phyloP scores from a whole-genome alignment of 2,329 filamentous ascomycete genomes.

The Biscogniauxia marginata region DNA sequence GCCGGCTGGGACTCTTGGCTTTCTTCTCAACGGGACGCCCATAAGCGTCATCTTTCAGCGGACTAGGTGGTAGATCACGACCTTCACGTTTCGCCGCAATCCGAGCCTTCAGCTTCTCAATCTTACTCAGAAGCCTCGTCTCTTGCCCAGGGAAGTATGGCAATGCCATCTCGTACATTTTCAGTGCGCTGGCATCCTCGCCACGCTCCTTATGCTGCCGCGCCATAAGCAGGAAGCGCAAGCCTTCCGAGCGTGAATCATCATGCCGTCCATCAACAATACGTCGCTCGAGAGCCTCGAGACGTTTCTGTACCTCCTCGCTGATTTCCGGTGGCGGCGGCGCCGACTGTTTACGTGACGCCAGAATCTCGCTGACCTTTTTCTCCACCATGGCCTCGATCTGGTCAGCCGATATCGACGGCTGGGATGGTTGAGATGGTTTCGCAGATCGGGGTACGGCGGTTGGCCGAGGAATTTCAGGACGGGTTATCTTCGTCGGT shows the following conservation, averaged over 20 bases:
- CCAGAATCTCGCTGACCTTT: slow-evolving; percentile 86
- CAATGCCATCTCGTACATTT: slow-evolving; percentile 81
- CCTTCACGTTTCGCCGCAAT: slow-evolving; percentile 37
- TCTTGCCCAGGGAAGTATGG: slow-evolving; percentile 82
- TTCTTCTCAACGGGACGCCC: slow-evolving; percentile 20
- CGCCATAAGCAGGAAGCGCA: slow-evolving; percentile 85
- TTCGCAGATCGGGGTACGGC: slow-evolving; percentile 17
- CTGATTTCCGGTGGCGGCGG: slow-evolving; percentile 56
- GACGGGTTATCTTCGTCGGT: slow-evolving; percentile 28
- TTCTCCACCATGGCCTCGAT: slow-evolving; percentile 92
- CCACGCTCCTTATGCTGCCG: slow-evolving; percentile 85
- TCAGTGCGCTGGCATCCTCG: slow-evolving; percentile 73
- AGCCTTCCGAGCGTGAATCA: slow-evolving; percentile 74
- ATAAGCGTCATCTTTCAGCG: slow-evolving; percentile 11
- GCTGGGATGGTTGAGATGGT: slow-evolving; percentile 17
- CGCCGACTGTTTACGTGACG: slow-evolving; percentile 64
- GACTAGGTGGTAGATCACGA: slow-evolving; percentile 3
- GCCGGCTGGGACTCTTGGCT: slow-evolving; percentile 30
- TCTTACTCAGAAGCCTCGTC: slow-evolving; percentile 69
- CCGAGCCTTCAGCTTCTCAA: slow-evolving; percentile 58
- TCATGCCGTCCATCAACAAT: slow-evolving; percentile 69
- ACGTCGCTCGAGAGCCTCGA: slow-evolving; percentile 83
- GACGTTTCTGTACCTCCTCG: slow-evolving; percentile 74
- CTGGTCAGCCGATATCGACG: slow-evolving; percentile 61
- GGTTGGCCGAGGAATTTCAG: slow-evolving; percentile 20